A percentile compares a stretch with the other conserved stretches of the same genome.
phyloP scores from a whole-genome alignment of 306 rosid species.

The Cyclanthera cordifolia region DNA sequence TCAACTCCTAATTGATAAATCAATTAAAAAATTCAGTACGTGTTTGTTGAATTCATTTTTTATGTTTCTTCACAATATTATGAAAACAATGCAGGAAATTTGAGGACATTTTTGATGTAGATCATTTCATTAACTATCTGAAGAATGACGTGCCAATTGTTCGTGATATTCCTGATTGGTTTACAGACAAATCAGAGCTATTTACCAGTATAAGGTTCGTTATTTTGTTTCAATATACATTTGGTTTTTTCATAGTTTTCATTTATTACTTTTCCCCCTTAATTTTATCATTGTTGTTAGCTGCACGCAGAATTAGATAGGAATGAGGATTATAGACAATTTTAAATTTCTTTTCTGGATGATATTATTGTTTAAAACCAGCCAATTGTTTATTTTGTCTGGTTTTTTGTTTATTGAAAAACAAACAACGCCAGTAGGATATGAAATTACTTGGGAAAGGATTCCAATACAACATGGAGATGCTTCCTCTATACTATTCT shows the following conservation, averaged over 20 bases:
- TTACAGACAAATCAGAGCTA: conserved; percentile 91
- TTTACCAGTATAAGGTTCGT: conserved; percentile 82
- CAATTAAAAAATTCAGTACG: background rate
- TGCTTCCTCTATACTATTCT: background rate
- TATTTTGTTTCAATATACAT: background rate
- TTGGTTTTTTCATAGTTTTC: conserved; percentile 8
- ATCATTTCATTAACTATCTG: conserved; percentile 92
- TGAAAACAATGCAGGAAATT: conserved; percentile 64
- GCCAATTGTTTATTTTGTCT: background rate
- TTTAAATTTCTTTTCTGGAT: background rate
- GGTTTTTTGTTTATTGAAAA: background rate
- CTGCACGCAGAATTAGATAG: background rate
- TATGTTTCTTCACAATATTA: background rate
- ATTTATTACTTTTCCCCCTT: background rate
- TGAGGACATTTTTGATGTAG: conserved; percentile 94
- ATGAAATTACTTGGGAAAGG: background rate
- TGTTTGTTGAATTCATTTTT: conserved; percentile 12
- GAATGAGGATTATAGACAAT: background rate
- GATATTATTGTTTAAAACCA: background rate
- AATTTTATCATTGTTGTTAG: background rate
- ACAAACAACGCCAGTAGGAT: background rate
- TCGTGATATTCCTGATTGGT: conserved; percentile 95
- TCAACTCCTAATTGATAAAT: background rate
- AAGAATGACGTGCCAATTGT: conserved; percentile 85
- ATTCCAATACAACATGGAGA: background rate